Conservation (phyloP, 2,329 filamentous ascomycete species). For the Tolypocladium nubicola region DNA sequence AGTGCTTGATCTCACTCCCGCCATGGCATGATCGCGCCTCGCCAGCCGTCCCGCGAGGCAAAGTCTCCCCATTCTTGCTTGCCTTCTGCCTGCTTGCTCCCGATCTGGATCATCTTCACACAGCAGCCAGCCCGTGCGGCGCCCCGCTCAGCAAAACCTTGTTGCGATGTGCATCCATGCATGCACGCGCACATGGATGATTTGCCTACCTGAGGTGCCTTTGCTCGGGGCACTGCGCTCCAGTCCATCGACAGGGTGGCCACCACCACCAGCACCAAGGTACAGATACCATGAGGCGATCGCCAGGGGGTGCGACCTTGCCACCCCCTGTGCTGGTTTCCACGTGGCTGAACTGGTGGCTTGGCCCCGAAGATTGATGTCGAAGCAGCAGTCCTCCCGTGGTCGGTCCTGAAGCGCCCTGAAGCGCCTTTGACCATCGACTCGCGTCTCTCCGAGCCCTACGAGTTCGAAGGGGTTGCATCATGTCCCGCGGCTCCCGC, state of each 20-base stretch:
- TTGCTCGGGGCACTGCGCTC: neutral
- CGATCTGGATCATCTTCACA: neutral
- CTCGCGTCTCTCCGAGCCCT: neutral
- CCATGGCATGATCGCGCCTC: neutral
- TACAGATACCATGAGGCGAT: neutral
- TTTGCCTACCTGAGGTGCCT: neutral
- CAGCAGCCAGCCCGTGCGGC: neutral
- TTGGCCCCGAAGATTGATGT: neutral
- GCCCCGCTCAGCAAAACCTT: neutral
- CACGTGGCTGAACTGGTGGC: neutral
- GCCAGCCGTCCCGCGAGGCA: neutral
- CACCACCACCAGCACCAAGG: neutral
- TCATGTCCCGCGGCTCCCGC: neutral
- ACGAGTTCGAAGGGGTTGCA: neutral
- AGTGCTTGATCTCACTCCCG: neutral
- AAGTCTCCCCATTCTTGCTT: neutral
- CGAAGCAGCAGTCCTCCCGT: neutral
- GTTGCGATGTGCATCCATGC: neutral
- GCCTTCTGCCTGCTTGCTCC: neutral
- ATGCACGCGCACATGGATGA: neutral
- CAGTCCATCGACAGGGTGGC: neutral
- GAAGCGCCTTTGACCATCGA: neutral
- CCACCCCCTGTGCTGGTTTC: neutral
- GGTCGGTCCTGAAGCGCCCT: neutral
- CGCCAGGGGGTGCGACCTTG: neutral